These are phyloP conservation scores for Saccharomyces pastorianus DNA, from an alignment of 1,139 yeast genomes.

Conservation along the genomic window DNA sequence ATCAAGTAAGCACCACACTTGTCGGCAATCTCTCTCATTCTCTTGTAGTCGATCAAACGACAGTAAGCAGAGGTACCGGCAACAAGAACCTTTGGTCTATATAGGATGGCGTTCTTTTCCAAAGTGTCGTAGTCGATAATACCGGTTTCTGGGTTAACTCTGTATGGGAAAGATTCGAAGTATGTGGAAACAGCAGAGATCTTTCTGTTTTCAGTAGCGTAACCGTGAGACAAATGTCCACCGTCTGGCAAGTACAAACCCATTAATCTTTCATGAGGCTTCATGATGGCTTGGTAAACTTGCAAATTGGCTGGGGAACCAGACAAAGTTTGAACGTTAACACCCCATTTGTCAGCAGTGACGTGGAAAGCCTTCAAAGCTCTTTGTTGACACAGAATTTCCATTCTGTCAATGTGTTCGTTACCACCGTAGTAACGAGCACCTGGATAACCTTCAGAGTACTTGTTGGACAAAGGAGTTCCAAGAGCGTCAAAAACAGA, in stretches of 20 bases:
- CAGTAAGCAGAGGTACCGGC: conserved; percentile 98
- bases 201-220: conserved; percentile 91
- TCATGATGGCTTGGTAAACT: conserved; percentile 90
- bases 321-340: conserved; percentile 89
- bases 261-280: conserved; percentile 93
- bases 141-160: conserved; percentile 86
- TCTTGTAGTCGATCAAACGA: conserved; percentile 86
- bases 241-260: conserved; percentile 97
- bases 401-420: conserved; percentile 91
- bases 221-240: conserved; percentile 96
- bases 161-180: conserved; percentile 97
- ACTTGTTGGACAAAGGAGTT: conserved; percentile 90
- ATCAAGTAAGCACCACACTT: conserved; percentile 91
- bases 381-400: conserved; percentile 82
- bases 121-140: conserved; percentile 90
- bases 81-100: conserved; percentile 90
- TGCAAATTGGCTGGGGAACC: conserved; percentile 98
- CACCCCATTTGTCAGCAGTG: conserved; percentile 88
- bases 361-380: conserved; percentile 82
- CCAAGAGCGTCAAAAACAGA: conserved; percentile 96
- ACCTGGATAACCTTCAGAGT: conserved; percentile 84
- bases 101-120: conserved; percentile 80
- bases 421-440: conserved; percentile 87
- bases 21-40: conserved; percentile 95
- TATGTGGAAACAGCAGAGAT: conserved; percentile 93